Base-by-base conservation (phyloP, 768 basidiomycete genomes). In the Exsudoporus frostii region DNA sequence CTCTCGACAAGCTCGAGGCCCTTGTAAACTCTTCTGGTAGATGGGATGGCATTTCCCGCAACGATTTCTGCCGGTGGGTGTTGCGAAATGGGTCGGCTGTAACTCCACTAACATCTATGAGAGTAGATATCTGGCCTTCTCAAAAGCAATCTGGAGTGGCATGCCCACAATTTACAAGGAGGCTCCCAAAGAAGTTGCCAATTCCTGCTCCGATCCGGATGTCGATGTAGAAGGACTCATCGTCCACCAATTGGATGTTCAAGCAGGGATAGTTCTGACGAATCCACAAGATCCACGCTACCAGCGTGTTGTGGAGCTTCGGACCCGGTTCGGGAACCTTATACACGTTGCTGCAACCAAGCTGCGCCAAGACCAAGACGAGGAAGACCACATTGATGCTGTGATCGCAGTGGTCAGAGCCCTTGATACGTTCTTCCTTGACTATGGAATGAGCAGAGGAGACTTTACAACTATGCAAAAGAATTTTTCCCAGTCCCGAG, bases 351-450 rank as follows among this genome's bases (percentile, higher is more conserved):
- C 91, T 2, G 84, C 92, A 2, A 74, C 72, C 20, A 76, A 82
- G 15, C 72, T 93, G 36, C 81, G 83, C 34, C 77, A 80, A 60
- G 78, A 80, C 39, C 79, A 76, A 13, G 80, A 79, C 40, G 83
- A 80, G 32, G 90, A 92, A 67, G 90, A 92, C 65, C 88, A 91
- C 56, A 88, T 91, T 40, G 95, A 98, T 66, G 88, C 90, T 5
- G 83, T 96, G 30, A 79, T 90, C 32, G 76, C 76, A 34, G 80
- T 91, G 17, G 79, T 84, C 22, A 83, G 83, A 57, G 85, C 84
- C 4, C 85, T 92, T 40, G 90, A 92, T 58, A 81, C 84, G 2
- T 90, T 82, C 62, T 73, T 92, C 61, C 74, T 91, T 43, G 82
- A 82, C 46, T 90, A 90, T 68, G 88, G 80, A 14, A 73, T 88